Percentiles rank a stretch among this genome's conserved stretches.
These are phyloP conservation scores for Pascua sp. DNA, from an alignment of 1,284 basidiomycete species.

Conservation along the genomic window DNA sequence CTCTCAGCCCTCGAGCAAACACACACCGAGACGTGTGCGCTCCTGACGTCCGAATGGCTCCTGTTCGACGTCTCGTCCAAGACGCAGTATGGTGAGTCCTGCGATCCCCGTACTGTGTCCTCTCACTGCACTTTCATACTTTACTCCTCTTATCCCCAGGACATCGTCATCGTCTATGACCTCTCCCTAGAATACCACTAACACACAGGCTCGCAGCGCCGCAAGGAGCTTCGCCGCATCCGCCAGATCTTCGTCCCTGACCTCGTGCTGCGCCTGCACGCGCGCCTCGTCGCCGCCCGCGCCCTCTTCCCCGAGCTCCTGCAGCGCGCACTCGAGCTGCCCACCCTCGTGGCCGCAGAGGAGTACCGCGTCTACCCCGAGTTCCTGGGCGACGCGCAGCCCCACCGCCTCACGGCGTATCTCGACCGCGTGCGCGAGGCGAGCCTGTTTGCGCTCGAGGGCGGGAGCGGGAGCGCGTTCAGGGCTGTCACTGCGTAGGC, in stretches of 20 bases:
- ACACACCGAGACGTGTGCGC: slow-evolving; percentile 43
- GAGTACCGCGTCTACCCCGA: slow-evolving; percentile 82
- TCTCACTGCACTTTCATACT: slow-evolving; percentile 1
- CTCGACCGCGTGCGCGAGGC: slow-evolving; percentile 67
- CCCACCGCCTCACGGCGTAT: slow-evolving; percentile 62
- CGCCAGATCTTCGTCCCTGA: slow-evolving; percentile 88
- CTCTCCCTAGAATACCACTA: no score
- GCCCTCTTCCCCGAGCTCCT: slow-evolving; percentile 70
- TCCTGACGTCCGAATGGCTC: slow-evolving; percentile 55
- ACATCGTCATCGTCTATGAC: no score
- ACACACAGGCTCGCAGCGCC: slow-evolving; percentile 58
- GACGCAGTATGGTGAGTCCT: not conserved
- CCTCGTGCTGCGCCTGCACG: slow-evolving; percentile 79
- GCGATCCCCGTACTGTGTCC: not conserved
- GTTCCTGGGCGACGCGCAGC: slow-evolving; percentile 60
- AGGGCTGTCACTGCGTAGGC: slow-evolving; percentile 40
- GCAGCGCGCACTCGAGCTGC: slow-evolving; percentile 70
- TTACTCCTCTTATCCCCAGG: no score
- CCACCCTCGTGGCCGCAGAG: slow-evolving; percentile 83
- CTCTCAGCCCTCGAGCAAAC: slow-evolving; percentile 41
- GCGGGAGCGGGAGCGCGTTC: slow-evolving; percentile 70
- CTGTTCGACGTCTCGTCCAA: slow-evolving; percentile 38
- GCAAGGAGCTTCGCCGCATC: slow-evolving; percentile 70
- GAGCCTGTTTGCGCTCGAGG: slow-evolving; percentile 64
- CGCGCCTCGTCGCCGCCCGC: slow-evolving; percentile 65